Base-by-base conservation (phyloP, 1,139 yeast genomes). In the Saccharomycopsis crataegensis region DNA sequence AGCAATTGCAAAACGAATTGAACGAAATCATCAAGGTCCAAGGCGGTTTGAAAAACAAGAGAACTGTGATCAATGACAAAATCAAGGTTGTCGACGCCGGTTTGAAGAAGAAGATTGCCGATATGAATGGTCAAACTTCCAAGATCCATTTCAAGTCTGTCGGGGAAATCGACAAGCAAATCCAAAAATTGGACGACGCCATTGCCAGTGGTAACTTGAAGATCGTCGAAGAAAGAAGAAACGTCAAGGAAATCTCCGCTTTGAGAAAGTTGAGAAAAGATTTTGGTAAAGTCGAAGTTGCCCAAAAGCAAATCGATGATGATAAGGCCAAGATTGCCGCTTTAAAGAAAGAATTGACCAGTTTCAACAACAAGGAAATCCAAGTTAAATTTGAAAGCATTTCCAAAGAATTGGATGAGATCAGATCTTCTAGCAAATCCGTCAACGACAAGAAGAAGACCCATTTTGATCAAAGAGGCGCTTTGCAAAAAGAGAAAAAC, bases 171-270 rank as follows among this genome's bases (percentile, higher is more conserved):
- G 96, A 90, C 65, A 74, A 76, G 57, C 81, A 85, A 70, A 80
- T 91, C 68, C 70, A 71, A 60, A 74, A 77, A 66, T 79, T 90
- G 64, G 97, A 93, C 68, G 77, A 76, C 49, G 76, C 79, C 62
- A 84, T 93, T 60, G 90, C 87, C 58, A 73, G 87, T 52, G 99
- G 99, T 58, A 74, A 77, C 53, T 76, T 94, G 69, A 82, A 89
- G 65, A 80, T 94, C 66, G 98, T 91, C 53, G 96, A 93, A 60
- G 99, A 94, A 77, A 86, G 90, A 75, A 79, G 83, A 68, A 73
- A 76, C 62, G 82, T 94, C 62, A 86, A 86, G 72, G 98, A 93
- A 72, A 87, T 90, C 77, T 79, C 90, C 54, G 72, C 83, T 52
- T 79, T 93, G 69, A 84, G 94, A 71, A 89, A 88, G 72, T 74